Conservation (phyloP, 371 early-diverging fungal species). For the Lichtheimia ramosa region DNA sequence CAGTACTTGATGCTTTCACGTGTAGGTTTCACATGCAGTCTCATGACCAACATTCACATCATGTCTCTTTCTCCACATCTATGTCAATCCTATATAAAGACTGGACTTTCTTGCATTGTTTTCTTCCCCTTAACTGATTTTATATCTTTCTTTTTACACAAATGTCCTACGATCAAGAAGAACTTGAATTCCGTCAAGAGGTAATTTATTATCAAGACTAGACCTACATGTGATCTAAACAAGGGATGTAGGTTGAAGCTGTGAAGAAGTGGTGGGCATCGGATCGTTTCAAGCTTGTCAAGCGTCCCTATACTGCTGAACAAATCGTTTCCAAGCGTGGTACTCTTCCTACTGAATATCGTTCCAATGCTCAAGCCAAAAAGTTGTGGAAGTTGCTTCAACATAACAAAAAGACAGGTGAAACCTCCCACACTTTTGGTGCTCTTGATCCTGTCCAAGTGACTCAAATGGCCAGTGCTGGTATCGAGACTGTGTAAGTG, state of each 20-base stretch:
- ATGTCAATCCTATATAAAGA: constrained; percentile 8
- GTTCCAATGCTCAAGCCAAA: constrained; percentile 88
- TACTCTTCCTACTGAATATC: constrained; percentile 69
- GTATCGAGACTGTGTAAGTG: constrained; percentile 89
- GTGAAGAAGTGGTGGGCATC: constrained; percentile 91
- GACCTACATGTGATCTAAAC: neutral
- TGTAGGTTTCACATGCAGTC: constrained; percentile 13
- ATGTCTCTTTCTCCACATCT: constrained; percentile 10
- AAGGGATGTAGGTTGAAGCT: constrained; percentile 57
- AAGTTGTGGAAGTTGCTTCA: constrained; percentile 90
- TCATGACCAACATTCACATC: constrained; percentile 1
- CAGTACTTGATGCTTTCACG: constrained; percentile 9
- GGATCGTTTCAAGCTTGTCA: constrained; percentile 80
- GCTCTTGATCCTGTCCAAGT: constrained; percentile 94
- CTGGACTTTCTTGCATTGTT: neutral
- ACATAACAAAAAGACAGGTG: constrained; percentile 73
- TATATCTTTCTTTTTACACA: neutral
- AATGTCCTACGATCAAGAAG: constrained; percentile 12
- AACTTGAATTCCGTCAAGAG: constrained; percentile 13
- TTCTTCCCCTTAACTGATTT: neutral
- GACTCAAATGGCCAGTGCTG: constrained; percentile 95
- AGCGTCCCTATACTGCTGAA: constrained; percentile 92
- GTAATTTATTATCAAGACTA: neutral
- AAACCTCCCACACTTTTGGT: constrained; percentile 93
- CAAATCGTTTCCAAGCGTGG: constrained; percentile 92